Percentiles rank a stretch among this genome's conserved stretches.
Evolutionary conservation across 345 rosid species (phyloP).

Genomic region (Kernera saxatilis): DNA sequence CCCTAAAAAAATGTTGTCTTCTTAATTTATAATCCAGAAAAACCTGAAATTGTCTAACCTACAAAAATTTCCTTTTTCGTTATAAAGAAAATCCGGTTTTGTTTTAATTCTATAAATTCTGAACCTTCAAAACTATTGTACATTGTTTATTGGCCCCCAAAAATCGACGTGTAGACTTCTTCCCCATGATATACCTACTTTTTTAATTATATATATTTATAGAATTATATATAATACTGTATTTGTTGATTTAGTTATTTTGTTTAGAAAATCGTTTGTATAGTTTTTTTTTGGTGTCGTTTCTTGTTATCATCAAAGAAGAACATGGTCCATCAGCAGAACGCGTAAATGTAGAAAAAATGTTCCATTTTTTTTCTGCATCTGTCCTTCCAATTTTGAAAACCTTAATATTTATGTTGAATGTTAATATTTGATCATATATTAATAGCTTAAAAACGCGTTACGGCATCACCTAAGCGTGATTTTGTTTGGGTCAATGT

Average conservation of each 20-base stretch:
- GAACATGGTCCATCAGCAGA: background rate
- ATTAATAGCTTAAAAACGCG: constrained; percentile 5
- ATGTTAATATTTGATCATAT: background rate
- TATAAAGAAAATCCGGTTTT: background rate
- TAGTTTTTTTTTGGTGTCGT: no score
- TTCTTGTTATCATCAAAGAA: background rate
- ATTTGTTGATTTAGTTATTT: background rate
- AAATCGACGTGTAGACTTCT: background rate
- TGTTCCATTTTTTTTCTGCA: background rate
- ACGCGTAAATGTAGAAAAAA: constrained; percentile 17
- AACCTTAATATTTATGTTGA: background rate
- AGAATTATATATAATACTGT: background rate
- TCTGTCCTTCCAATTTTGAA: background rate
- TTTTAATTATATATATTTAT: background rate
- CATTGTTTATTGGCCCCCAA: background rate
- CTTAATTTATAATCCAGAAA: no score
- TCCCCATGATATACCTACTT: background rate
- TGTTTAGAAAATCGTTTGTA: background rate
- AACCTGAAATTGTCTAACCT: no score
- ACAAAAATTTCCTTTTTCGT: no score
- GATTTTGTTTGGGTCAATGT: background rate
- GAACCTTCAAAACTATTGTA: background rate
- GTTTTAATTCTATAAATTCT: background rate
- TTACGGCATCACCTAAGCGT: background rate
- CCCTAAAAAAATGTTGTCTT: no score